A percentile compares a stretch with the other conserved stretches of the same genome.
Evolutionary conservation across 1,284 basidiomycete genomes (phyloP).

Genomic region (Lignosus rhinocerotis): DNA sequence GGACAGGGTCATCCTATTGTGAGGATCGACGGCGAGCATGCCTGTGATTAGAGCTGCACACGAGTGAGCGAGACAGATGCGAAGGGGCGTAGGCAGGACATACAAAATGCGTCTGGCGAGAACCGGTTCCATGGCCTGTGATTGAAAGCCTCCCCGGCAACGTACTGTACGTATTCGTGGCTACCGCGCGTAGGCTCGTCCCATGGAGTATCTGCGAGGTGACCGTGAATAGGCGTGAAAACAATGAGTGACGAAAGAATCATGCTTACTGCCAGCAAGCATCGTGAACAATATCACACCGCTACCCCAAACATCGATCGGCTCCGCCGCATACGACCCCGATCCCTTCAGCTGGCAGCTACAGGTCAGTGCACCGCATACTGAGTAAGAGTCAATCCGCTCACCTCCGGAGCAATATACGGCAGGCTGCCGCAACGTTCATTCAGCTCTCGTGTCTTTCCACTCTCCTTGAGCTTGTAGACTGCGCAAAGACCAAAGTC

Average conservation of each 20-base stretch:
- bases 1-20: conserved; percentile 66
- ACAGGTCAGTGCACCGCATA: conserved; percentile 33
- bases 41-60: conserved; percentile 66
- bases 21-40: conserved; percentile 76
- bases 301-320: conserved; percentile 94
- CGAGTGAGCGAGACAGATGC: background rate
- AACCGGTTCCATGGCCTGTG: conserved; percentile 86
- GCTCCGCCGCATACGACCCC: conserved; percentile 84
- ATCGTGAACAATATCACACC: conserved; percentile 97
- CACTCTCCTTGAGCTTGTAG: conserved; percentile 87
- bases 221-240: background rate
- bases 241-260: background rate
- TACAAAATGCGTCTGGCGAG: conserved; percentile 59
- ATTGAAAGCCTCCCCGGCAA: conserved; percentile 74
- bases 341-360: conserved; percentile 28
- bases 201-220: conserved; percentile 87
- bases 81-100: conserved; percentile 25
- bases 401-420: conserved; percentile 92
- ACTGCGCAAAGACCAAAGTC: conserved; percentile 96
- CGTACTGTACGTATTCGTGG: conserved; percentile 79
- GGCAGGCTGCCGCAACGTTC: conserved; percentile 93
- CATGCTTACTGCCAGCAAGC: conserved; percentile 80
- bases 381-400: background rate
- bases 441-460: conserved; percentile 65
- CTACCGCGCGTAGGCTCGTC: conserved; percentile 86